Evolutionary conservation across 768 basidiomycete species (phyloP), one percentile per base, ranked within the genome.

Genomic region (Tulasnella sp.): DNA sequence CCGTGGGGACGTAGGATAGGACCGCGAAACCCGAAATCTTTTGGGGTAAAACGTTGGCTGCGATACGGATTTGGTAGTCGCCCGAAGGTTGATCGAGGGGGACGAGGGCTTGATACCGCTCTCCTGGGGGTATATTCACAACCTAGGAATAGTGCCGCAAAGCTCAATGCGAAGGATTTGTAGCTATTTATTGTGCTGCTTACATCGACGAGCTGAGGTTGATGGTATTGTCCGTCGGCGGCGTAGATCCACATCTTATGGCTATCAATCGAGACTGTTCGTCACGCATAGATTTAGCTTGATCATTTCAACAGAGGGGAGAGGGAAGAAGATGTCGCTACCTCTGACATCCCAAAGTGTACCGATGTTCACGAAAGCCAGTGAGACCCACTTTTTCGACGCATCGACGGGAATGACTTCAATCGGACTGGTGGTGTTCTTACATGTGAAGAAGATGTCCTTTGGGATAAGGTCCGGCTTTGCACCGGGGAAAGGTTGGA

Each of bases 131-230:
- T 14, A 71, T 40, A 26, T 35, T 63, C 4, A 71, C 69, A 19
- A 63, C 69, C 69, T 71, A 36, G 17, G 19, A 34, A 16, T 1
- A 19, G 40, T n/a, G n/a, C n/a, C n/a, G n/a, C n/a, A 68, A 19
- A 26, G 16, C 19, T 68, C 1, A 47, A n/a, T 68, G 1, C 3
- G 1, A 32, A 8, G 40, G 1, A 6, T 12, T 66, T 5, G 7
- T 42, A 41, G n/a, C 26, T 8, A 47, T 69, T 66, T 16, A 16
- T 19, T 7, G 19, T 62, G 62, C 7, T 35, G 40, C 69, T 62
- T 19, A 71, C 69, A 71, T 71, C 69, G 59, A 71, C 69, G 14
- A 35, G 26, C 52, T 71, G 69, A 32, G 69, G 44, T 17, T 59
- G 19, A 35, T 71, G 69, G 35, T 59, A 71, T 52, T 71, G 44